Evolutionary conservation across 139 green algal genomes (phyloP).

Genomic region (Chlorella sp.): DNA sequence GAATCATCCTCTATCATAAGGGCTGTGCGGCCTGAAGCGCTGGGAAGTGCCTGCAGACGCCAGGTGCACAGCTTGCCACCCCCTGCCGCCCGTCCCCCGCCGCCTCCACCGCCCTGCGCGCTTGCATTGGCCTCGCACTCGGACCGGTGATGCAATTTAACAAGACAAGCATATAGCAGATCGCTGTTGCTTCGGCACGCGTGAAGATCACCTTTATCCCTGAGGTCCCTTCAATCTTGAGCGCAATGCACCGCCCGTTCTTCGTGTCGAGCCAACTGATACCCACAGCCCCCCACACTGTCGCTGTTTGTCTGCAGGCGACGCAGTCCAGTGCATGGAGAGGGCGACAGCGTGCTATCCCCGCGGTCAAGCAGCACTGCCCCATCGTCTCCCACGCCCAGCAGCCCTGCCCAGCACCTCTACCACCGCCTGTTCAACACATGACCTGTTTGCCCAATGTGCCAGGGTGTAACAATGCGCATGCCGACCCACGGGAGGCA

Average conservation of each 20-base stretch:
- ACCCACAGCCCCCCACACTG: background rate
- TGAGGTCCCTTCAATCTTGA: background rate
- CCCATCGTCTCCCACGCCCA: background rate
- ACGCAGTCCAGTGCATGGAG: background rate
- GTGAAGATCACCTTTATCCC: background rate
- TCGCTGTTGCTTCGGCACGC: background rate
- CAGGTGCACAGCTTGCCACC: no score
- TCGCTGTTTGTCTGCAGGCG: background rate
- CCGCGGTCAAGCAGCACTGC: background rate
- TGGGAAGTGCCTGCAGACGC: no score
- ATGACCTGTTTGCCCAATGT: background rate
- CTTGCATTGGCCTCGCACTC: background rate
- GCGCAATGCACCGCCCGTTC: background rate
- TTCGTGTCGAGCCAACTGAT: background rate
- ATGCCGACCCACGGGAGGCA: background rate
- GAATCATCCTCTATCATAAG: no score
- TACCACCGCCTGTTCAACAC: background rate
- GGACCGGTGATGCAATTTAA: conserved; percentile 1
- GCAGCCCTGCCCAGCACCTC: background rate
- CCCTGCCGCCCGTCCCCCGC: no score
- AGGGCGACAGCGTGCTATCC: background rate
- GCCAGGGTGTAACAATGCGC: background rate
- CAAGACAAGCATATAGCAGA: conserved; percentile 60
- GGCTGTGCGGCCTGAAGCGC: no score
- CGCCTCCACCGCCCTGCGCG: background rate